phyloP scores from a whole-genome alignment of 768 basidiomycete species.

The Tulasnella sp. region DNA sequence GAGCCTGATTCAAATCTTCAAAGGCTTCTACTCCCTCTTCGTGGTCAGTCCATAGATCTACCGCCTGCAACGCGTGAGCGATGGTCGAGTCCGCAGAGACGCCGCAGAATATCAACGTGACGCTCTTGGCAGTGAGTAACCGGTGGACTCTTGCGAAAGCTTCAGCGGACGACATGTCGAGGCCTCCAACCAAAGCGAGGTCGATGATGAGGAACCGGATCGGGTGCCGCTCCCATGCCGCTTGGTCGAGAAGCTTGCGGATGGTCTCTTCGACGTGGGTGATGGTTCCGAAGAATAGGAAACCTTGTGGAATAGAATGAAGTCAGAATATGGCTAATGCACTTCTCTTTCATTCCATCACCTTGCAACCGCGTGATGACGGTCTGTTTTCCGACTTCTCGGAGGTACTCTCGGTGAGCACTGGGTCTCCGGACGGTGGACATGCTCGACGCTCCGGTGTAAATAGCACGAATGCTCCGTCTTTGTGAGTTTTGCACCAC shows the following conservation, averaged over 20 bases:
- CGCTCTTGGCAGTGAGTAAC: constrained; percentile 65
- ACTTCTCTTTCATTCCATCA: constrained; percentile 29
- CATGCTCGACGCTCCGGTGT: constrained; percentile 77
- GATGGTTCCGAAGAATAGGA: constrained; percentile 93
- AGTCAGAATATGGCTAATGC: background rate
- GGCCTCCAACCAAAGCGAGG: constrained; percentile 76
- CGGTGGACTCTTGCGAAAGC: constrained; percentile 90
- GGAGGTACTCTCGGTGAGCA: constrained; percentile 81
- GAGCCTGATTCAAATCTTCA: constrained; percentile 75
- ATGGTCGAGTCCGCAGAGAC: constrained; percentile 58
- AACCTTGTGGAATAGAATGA: constrained; percentile 44
- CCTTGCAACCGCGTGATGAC: constrained; percentile 85
- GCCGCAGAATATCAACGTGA: constrained; percentile 87
- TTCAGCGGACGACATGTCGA: constrained; percentile 93
- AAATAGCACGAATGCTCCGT: constrained; percentile 74
- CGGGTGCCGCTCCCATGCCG: constrained; percentile 66
- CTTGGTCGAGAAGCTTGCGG: constrained; percentile 63
- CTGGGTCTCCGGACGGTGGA: constrained; percentile 90
- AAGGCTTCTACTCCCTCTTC: constrained; percentile 77
- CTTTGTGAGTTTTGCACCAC: constrained; percentile 92
- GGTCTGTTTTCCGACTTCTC: constrained; percentile 89
- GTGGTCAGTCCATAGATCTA: constrained; percentile 65
- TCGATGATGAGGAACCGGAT: constrained; percentile 90
- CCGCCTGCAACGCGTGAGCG: constrained; percentile 68
- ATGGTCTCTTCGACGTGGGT: constrained; percentile 84